Base-by-base conservation (phyloP, 2,329 filamentous ascomycete genomes). In the Dactylellina sp. region DNA sequence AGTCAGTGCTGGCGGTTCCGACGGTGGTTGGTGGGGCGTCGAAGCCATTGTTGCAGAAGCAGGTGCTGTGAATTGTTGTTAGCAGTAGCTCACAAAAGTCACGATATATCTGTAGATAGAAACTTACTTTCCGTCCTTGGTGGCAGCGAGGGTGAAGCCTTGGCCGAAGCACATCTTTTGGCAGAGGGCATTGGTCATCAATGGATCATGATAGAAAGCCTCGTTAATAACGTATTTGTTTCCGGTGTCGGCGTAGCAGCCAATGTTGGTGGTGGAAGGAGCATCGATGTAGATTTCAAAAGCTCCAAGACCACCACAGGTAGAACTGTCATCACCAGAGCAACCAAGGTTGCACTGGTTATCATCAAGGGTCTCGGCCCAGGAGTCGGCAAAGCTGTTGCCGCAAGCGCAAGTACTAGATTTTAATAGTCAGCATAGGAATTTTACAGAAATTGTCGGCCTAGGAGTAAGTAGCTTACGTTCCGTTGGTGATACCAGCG, bases 371-470 rank as follows among this genome's bases (percentile, higher is more conserved):
- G 35, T 37, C 4, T 40, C 46, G 1, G 16, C 12, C 63, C 63
- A 68, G 25, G 63, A 42, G 1, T 57, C 35, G 18, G 35, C 46
- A 18, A 68, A 49, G 5, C 9, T 16, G 6, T 53, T 42, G 14
- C 63, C 55, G 37, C 63, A 68, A 28, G 35, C 63, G 37, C 63
- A 68, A 14, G n/a, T 53, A 14, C 63, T 68, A 52, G 28, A 50
- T 5, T 14, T 25, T 2, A 9, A 22, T 7, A 9, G 18, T 63
- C 24, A 63, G 60, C 16, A 53, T 24, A 2, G 22, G n/a, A 20
- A 7, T 28, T 28, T 3, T 28, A 16, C 11, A 46, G 7, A 32
- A 6, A 28, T 50, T 50, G 2, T 14, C 7, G 4, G 7, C 18
- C n/a, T 22, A 9, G 42, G 12, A 6, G 1, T 16, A 1, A 12